A percentile compares a stretch with the other conserved stretches of the same genome.
Evolutionary conservation across 192 early-diverging fungal species (phyloP).

Genomic region (Coemansia sp.): DNA sequence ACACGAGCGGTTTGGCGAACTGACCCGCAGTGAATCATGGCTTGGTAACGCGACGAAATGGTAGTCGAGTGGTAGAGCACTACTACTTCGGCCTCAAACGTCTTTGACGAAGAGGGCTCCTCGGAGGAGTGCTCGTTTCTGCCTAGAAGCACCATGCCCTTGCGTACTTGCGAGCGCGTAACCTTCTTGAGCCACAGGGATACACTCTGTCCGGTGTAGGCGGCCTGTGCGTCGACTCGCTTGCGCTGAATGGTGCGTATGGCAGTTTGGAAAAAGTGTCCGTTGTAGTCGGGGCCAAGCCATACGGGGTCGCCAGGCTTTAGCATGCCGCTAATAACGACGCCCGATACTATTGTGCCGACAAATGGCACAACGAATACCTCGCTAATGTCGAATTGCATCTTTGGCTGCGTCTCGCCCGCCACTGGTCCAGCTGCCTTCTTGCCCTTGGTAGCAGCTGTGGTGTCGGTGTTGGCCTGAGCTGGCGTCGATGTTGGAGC

Average conservation of each 20-base stretch:
- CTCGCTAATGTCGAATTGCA: conserved; percentile 87
- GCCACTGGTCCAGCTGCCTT: background rate
- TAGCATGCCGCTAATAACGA: conserved; percentile 68
- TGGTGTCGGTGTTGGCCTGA: conserved; percentile 46
- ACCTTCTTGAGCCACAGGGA: conserved; percentile 85
- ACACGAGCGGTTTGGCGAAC: conserved; percentile 87
- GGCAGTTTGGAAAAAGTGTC: conserved; percentile 71
- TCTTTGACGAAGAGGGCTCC: conserved; percentile 38
- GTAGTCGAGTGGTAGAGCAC: conserved; percentile 91
- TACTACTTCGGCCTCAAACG: conserved; percentile 91
- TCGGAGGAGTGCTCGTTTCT: conserved; percentile 8
- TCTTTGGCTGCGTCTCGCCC: conserved; percentile 28
- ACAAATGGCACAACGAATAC: conserved; percentile 89
- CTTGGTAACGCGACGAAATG: conserved; percentile 86
- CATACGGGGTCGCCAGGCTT: conserved; percentile 78
- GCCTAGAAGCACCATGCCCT: conserved; percentile 57
- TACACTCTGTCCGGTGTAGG: conserved; percentile 79
- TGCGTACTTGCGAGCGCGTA: conserved; percentile 72
- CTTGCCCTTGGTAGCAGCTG: conserved; percentile 6
- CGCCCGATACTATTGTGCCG: conserved; percentile 87
- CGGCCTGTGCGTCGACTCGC: conserved; percentile 72
- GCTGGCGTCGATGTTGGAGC: background rate
- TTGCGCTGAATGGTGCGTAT: conserved; percentile 90
- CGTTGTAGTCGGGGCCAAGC: conserved; percentile 83
- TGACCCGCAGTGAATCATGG: conserved; percentile 90